Evolutionary conservation across 176 grass and related monocot species (phyloP).

Genomic region (Poa pratensis): DNA sequence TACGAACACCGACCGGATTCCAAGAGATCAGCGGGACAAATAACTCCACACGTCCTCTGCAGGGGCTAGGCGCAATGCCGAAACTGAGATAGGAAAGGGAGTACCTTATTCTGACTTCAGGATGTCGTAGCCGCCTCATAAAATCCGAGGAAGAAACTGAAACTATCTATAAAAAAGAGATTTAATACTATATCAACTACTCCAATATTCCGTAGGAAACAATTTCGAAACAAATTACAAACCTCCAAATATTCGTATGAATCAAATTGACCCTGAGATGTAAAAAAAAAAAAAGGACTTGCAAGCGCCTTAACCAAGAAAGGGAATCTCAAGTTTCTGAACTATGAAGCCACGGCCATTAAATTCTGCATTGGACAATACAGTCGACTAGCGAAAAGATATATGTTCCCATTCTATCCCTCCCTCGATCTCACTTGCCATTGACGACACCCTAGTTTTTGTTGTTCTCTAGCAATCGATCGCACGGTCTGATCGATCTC

Average conservation of each 20-base stretch:
- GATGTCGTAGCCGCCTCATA: too few species aligned
- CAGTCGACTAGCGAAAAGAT: conserved; percentile 30
- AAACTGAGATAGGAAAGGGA: too few species aligned
- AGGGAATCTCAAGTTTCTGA: conserved; percentile 18
- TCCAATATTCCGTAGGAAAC: too few species aligned
- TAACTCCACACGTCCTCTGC: too few species aligned
- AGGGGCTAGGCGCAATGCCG: too few species aligned
- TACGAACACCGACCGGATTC: too few species aligned
- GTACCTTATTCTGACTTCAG: too few species aligned
- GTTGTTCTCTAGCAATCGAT: not conserved
- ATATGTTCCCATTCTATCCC: too few species aligned
- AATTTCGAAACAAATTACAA: not conserved
- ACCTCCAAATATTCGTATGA: not conserved
- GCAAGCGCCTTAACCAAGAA: not conserved
- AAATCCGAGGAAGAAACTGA: too few species aligned
- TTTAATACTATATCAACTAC: too few species aligned
- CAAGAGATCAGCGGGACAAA: too few species aligned
- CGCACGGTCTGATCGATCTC: not conserved
- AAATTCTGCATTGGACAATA: conserved; percentile 59
- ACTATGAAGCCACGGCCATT: conserved; percentile 34
- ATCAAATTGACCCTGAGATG: not conserved
- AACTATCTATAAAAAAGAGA: too few species aligned
- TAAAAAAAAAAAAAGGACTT: not conserved
- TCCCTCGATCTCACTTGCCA: not conserved
- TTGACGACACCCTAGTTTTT: conserved; percentile 33